phyloP scores from a whole-genome alignment of 129 eudicot genomes.

The Apium graveolens region DNA sequence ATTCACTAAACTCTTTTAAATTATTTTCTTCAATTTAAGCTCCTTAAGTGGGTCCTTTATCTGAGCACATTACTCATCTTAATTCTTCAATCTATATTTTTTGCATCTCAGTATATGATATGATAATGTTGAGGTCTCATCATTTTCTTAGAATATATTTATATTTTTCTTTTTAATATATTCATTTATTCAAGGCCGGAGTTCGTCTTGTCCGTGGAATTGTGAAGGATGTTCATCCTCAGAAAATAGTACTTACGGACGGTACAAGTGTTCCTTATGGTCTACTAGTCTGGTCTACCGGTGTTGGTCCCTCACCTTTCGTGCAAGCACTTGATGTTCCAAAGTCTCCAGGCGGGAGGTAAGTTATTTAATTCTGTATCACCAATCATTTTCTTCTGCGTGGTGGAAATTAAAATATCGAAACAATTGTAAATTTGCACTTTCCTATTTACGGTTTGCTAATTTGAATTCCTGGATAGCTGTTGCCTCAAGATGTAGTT shows the following conservation, averaged over 20 bases:
- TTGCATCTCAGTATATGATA: too few relatives aligned
- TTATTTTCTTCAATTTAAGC: too few relatives aligned
- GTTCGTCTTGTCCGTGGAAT: constrained; percentile 86
- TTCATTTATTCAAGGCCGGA: background rate
- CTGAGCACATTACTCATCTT: too few relatives aligned
- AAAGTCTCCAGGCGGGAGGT: constrained; percentile 92
- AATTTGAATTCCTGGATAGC: background rate
- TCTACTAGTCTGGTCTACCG: constrained; percentile 89
- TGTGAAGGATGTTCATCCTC: constrained; percentile 79
- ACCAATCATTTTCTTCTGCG: background rate
- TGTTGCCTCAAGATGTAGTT: background rate
- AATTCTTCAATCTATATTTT: too few relatives aligned
- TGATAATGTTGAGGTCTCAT: too few relatives aligned
- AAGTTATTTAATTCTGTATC: background rate
- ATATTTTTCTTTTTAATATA: too few relatives aligned
- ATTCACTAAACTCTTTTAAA: too few relatives aligned
- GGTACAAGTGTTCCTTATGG: constrained; percentile 89
- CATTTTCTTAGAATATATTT: too few relatives aligned
- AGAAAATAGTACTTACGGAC: constrained; percentile 60
- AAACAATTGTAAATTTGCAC: background rate
- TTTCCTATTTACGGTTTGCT: background rate
- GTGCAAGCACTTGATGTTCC: constrained; percentile 49
- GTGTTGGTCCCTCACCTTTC: constrained; percentile 88
- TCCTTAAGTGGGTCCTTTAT: too few relatives aligned
- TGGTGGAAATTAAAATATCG: background rate